Conservation (phyloP, 192 early-diverging fungal genomes). For the Gaertneriomyces sp. region DNA sequence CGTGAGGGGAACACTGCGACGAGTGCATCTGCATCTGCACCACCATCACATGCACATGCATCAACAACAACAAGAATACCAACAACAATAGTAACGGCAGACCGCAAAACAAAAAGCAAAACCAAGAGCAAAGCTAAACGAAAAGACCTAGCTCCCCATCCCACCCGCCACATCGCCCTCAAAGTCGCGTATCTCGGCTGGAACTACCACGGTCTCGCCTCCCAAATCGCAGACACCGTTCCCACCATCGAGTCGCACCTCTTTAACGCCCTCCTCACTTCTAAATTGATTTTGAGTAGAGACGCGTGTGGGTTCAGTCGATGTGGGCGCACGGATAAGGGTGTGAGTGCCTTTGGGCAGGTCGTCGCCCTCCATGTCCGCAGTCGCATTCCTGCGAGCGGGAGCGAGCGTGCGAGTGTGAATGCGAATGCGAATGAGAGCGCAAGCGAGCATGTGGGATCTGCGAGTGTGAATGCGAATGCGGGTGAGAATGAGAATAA, state of each 20-base stretch:
- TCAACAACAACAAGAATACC: no score
- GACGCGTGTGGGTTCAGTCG: slow-evolving; percentile 71
- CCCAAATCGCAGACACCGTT: slow-evolving; percentile 55
- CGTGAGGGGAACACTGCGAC: no score
- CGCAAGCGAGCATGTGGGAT: no score
- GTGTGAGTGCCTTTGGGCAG: slow-evolving; percentile 88
- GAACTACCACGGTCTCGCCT: slow-evolving; percentile 82
- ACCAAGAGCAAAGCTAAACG: no score
- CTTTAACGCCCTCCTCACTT: slow-evolving; percentile 73
- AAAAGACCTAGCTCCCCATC: slow-evolving; percentile 32
- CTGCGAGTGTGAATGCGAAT: no score
- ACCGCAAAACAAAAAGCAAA: no score
- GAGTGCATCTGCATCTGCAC: no score
- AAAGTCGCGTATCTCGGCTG: slow-evolving; percentile 90
- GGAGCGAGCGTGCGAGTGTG: not conserved
- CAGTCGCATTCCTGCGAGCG: slow-evolving; percentile 10
- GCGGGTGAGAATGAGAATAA: no score
- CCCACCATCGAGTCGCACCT: slow-evolving; percentile 72
- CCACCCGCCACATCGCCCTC: slow-evolving; percentile 76
- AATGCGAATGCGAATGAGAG: slow-evolving; percentile 8
- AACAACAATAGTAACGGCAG: no score
- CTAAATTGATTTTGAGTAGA: slow-evolving; percentile 70
- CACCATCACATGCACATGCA: no score
- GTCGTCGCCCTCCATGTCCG: slow-evolving; percentile 79
- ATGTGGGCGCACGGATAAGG: slow-evolving; percentile 76